Evolutionary conservation across 2,329 filamentous ascomycete genomes (phyloP), one percentile per base, ranked within the genome.

Genomic region (Aspergillus fijiensis): DNA sequence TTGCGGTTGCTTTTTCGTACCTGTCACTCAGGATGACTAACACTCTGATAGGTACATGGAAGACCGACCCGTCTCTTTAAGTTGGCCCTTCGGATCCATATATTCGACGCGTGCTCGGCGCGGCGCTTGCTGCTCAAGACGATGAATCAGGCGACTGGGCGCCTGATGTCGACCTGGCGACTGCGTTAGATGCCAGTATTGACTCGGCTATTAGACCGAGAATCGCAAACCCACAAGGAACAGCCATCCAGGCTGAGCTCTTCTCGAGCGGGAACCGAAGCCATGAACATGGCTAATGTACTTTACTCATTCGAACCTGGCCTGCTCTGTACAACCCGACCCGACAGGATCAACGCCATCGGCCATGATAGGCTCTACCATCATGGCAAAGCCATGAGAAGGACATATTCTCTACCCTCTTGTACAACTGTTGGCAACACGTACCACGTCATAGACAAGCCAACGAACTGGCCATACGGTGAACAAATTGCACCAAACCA

Each of bases 11-110:
- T 49, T 21, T 16, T 12, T 52, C 10, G 35, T 54, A 5, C 39
- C 21, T 4, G 10, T 16, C 25, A 12, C 51, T 16, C 48, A 21
- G 4, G 16, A 31, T 55, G 33, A 12, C 64, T 70, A 51, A 72
- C 49, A 55, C 33, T 12, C 12, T 14, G 14, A 2, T 27, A 77
- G 74, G 74, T 31, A 67, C 74, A 31, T 77, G 74, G 74, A 77
- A 77, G 62, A 74, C 74, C 12, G 72, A 75, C 49, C 69, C 72
- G 16, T 72, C 72, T 9, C 65, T 75, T 21, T 74, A 57, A 69
- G 45, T 14, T 2, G 39, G 33, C 45, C 5, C 19, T 29, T 39
- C 21, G 21, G 50, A 52, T 35, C 29, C 29, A 35, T 19, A 31
- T 25, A 14, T 35, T 21, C 50, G 23, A 10, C 21, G 2, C 49